These are phyloP conservation scores for Brassica balearica DNA, from an alignment of 441 rosid species.

Conservation along the genomic window DNA sequence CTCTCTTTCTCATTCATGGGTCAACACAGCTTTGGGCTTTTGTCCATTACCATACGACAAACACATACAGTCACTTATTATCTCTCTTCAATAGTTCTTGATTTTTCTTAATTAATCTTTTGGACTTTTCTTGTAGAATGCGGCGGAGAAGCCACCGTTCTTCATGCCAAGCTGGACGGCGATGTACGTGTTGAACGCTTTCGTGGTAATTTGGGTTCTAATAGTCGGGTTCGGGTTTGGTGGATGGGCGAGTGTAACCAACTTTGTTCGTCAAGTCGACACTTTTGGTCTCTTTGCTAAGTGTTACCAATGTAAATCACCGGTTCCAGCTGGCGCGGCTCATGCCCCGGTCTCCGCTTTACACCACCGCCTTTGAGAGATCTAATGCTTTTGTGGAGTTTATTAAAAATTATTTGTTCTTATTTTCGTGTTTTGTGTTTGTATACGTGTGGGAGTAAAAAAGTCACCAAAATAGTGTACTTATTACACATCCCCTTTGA, in stretches of 20 bases:
- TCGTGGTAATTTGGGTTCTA: conserved; percentile 79
- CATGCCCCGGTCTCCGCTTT: conserved; percentile 54
- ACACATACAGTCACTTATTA: conserved; percentile 1
- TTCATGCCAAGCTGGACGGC: conserved; percentile 94
- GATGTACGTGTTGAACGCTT: conserved; percentile 72
- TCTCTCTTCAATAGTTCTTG: neutral
- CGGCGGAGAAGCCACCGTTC: conserved; percentile 93
- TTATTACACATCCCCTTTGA: conserved; percentile 24
- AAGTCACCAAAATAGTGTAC: conserved; percentile 42
- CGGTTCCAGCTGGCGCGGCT: conserved; percentile 46
- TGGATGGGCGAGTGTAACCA: conserved; percentile 97
- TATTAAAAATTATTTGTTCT: conserved; percentile 29
- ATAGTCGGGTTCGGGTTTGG: conserved; percentile 96
- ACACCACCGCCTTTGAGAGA: conserved; percentile 26
- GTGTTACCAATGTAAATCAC: conserved; percentile 95
- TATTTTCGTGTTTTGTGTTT: conserved; percentile 36
- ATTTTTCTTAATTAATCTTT: neutral
- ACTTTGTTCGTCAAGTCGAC: conserved; percentile 86
- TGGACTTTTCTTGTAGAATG: conserved; percentile 63
- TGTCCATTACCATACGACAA: conserved; percentile 47
- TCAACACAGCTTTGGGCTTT: conserved; percentile 42
- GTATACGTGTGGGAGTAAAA: conserved; percentile 43
- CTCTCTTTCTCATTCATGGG: conserved; percentile 34
- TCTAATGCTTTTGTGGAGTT: conserved; percentile 47
- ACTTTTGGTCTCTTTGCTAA: conserved; percentile 93